These are phyloP conservation scores for Mortierella sp. DNA, from an alignment of 371 early-diverging fungal species.

Conservation along the genomic window DNA sequence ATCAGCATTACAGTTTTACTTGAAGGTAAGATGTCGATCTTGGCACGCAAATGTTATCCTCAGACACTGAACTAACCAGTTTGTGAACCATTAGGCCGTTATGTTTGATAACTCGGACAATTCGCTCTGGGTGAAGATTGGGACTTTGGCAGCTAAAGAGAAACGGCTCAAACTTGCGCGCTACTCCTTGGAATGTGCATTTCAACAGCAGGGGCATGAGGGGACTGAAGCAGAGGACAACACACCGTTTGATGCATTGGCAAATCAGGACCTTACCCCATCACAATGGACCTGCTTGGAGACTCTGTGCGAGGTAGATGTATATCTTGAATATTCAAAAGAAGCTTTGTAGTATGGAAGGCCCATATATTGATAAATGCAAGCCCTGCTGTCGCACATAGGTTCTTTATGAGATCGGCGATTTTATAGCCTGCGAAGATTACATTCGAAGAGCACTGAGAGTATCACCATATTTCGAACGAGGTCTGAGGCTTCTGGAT, in stretches of 20 bases:
- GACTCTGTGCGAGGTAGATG: slow-evolving; percentile 63
- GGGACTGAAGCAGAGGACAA: slow-evolving; percentile 11
- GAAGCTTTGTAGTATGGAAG: too few species aligned
- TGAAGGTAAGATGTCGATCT: slow-evolving; percentile 59
- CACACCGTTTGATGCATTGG: neutral
- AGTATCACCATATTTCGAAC: slow-evolving; percentile 57
- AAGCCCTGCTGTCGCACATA: slow-evolving; percentile 16
- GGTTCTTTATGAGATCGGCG: slow-evolving; percentile 71
- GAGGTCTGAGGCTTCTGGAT: slow-evolving; percentile 49
- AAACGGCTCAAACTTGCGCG: slow-evolving; percentile 63
- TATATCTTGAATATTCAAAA: neutral
- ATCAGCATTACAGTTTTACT: slow-evolving; percentile 63
- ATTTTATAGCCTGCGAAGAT: slow-evolving; percentile 59
- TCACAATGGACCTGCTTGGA: slow-evolving; percentile 71
- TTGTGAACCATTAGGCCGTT: slow-evolving; percentile 58
- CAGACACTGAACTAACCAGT: neutral
- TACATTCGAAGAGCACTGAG: slow-evolving; percentile 56
- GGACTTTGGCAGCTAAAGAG: slow-evolving; percentile 58
- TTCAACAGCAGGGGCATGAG: slow-evolving; percentile 28
- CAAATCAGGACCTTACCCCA: slow-evolving; percentile 54
- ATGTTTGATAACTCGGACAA: slow-evolving; percentile 68
- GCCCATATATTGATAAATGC: neutral
- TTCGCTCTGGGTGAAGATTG: slow-evolving; percentile 68
- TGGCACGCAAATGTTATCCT: neutral
- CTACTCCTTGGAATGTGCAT: slow-evolving; percentile 64